phyloP scores from a whole-genome alignment of 345 rosid genomes.

The Moricandia moricandioides region DNA sequence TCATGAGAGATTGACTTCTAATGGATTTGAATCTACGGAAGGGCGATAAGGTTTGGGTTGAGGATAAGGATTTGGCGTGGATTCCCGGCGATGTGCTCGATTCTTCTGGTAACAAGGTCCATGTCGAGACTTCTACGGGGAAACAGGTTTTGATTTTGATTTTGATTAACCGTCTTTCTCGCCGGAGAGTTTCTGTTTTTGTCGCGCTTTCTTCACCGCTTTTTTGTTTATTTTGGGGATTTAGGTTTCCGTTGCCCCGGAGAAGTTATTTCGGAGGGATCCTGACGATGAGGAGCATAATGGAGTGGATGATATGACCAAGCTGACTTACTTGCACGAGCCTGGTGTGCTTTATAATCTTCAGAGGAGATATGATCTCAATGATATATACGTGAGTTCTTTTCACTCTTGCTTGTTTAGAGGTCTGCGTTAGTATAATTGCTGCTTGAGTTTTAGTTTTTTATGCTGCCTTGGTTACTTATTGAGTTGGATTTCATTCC shows the following conservation, averaged over 20 bases:
- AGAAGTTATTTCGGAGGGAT: conserved; percentile 64
- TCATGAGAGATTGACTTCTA: conserved; percentile 26
- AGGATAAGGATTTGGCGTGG: conserved; percentile 86
- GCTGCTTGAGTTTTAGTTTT: not conserved
- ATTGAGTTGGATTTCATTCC: conserved; percentile 12
- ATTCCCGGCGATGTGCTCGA: conserved; percentile 62
- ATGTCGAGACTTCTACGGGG: conserved; percentile 46
- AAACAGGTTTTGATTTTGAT: conserved; percentile 51
- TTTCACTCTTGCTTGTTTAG: not conserved
- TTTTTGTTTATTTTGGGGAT: not conserved
- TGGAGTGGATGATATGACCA: conserved; percentile 99
- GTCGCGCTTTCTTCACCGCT: not conserved
- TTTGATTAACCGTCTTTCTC: not conserved
- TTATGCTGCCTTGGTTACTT: not conserved
- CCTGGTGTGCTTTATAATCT: conserved; percentile 92
- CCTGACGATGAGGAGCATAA: conserved; percentile 86
- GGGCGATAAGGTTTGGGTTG: conserved; percentile 83
- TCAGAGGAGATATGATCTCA: conserved; percentile 80
- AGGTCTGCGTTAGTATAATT: not conserved
- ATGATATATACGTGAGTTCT: conserved; percentile 88
- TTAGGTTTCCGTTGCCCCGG: conserved; percentile 55
- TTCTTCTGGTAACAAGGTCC: conserved; percentile 53
- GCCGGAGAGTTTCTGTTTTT: not conserved
- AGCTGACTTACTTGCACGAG: conserved; percentile 90
- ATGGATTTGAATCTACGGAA: conserved; percentile 55